phyloP scores from a whole-genome alignment of 176 grass and related monocot genomes.

The Phoenix roebelenii region DNA sequence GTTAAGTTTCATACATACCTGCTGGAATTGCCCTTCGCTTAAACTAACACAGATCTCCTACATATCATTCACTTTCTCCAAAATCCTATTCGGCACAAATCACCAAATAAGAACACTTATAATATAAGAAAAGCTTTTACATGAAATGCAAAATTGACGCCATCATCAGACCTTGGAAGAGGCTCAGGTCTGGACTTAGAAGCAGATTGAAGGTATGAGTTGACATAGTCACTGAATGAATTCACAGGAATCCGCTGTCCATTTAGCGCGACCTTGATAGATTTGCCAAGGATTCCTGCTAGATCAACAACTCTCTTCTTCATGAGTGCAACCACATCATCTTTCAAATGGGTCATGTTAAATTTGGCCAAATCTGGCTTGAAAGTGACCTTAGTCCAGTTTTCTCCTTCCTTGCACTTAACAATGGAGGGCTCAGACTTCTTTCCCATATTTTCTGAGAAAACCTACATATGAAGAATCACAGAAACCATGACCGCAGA shows the following conservation, averaged over 20 bases:
- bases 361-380: slow-evolving; percentile 87
- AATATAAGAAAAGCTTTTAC: not conserved
- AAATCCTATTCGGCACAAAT: slow-evolving; percentile 21
- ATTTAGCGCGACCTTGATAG: slow-evolving; percentile 77
- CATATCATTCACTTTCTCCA: slow-evolving; percentile 52
- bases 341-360: slow-evolving; percentile 62
- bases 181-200: slow-evolving; percentile 17
- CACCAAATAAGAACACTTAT: not conserved
- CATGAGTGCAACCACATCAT: slow-evolving; percentile 84
- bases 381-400: slow-evolving; percentile 81
- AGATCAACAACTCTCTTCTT: slow-evolving; percentile 84
- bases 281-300: slow-evolving; percentile 69
- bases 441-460: slow-evolving; percentile 73
- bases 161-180: slow-evolving; percentile 27
- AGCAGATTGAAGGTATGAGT: slow-evolving; percentile 50
- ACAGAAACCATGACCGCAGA: too few species aligned
- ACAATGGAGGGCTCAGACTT: slow-evolving; percentile 66
- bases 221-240: slow-evolving; percentile 51
- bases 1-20: slow-evolving; percentile 50
- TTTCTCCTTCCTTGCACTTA: slow-evolving; percentile 62
- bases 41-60: slow-evolving; percentile 72
- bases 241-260: slow-evolving; percentile 45
- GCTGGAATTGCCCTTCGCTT: slow-evolving; percentile 94
- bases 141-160: not conserved
- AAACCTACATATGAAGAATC: slow-evolving; percentile 38